Conservation (phyloP, 139 green algal genomes). For the Coelastrella sp. region DNA sequence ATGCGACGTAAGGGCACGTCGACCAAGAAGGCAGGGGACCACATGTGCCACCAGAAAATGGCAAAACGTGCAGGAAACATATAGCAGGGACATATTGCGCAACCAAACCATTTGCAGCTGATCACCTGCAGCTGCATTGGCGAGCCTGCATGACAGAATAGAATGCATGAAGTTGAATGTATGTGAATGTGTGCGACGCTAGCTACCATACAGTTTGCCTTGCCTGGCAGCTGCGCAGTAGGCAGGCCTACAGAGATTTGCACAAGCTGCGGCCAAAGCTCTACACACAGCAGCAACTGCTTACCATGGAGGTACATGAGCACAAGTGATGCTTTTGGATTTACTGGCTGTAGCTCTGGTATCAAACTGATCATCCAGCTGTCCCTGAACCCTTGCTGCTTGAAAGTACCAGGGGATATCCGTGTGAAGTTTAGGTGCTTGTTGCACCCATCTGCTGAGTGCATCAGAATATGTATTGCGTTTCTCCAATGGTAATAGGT, state of each 20-base stretch:
- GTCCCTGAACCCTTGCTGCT: not conserved
- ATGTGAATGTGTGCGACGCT: too few species aligned
- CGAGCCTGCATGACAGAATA: not conserved
- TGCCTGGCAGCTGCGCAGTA: not conserved
- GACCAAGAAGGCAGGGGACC: too few species aligned
- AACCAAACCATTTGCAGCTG: too few species aligned
- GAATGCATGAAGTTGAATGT: too few species aligned
- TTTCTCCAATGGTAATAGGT: constrained; percentile 23
- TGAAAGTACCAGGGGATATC: not conserved
- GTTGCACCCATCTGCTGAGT: not conserved
- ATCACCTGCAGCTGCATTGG: not conserved
- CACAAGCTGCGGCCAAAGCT: too few species aligned
- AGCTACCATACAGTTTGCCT: too few species aligned
- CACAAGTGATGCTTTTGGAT: constrained; percentile 6
- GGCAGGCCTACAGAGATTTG: not conserved
- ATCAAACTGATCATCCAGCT: constrained; percentile 26
- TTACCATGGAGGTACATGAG: constrained; percentile 39
- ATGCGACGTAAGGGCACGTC: too few species aligned
- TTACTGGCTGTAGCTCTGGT: not conserved
- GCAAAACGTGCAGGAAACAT: too few species aligned
- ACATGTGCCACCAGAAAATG: too few species aligned
- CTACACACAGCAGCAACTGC: not conserved
- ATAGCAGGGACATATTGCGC: too few species aligned
- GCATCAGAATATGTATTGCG: not conserved
- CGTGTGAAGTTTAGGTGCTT: not conserved